These are phyloP conservation scores for Perkinsus chesapeaki DNA, from an alignment of 169 alveolate genomes.

Conservation along the genomic window DNA sequence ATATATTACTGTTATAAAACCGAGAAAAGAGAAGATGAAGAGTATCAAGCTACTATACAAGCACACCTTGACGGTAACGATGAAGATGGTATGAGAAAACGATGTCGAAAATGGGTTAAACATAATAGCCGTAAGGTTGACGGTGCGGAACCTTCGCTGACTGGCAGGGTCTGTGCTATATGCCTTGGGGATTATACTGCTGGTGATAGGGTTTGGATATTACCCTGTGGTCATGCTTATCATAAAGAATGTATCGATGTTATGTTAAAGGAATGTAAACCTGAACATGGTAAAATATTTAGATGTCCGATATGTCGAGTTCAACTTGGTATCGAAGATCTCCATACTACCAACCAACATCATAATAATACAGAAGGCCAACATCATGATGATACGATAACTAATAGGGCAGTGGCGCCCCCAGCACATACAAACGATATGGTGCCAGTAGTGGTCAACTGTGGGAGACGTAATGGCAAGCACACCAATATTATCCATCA, in stretches of 20 bases:
- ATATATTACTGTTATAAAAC: background rate
- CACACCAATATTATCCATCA: too few relatives aligned
- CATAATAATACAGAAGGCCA: background rate
- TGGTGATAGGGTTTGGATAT: background rate
- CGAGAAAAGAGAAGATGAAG: background rate
- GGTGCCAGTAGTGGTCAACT: too few relatives aligned
- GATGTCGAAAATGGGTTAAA: background rate
- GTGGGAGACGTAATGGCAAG: too few relatives aligned
- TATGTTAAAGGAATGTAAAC: background rate
- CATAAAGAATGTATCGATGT: background rate
- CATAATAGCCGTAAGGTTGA: background rate
- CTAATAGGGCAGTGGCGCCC: too few relatives aligned
- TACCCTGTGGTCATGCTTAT: background rate
- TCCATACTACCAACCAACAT: background rate
- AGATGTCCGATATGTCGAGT: background rate
- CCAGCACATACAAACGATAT: too few relatives aligned
- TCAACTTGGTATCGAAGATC: background rate
- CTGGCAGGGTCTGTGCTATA: slow-evolving; percentile 1
- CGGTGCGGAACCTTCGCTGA: background rate
- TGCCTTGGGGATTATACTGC: background rate
- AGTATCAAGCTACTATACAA: background rate
- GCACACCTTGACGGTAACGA: background rate
- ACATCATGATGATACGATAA: background rate
- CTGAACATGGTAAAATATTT: background rate
- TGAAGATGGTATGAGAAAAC: background rate